Evolutionary conservation across 2,329 filamentous ascomycete species (phyloP).

Genomic region (Chaetoscypha palmicola): DNA sequence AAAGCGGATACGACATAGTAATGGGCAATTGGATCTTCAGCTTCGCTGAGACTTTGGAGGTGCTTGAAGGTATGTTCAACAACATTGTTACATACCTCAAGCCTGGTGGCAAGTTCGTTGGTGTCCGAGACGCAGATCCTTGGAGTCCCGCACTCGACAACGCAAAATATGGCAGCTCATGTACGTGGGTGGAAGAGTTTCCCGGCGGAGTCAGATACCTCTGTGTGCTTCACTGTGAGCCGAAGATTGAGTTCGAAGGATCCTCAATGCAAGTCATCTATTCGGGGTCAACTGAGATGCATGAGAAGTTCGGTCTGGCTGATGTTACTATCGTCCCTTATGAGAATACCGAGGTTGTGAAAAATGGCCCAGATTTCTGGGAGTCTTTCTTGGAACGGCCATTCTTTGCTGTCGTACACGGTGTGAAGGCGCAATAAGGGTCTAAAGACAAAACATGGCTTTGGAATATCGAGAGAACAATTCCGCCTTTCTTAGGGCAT

Average conservation of each 20-base stretch:
- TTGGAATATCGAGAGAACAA: no score
- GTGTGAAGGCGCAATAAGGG: not conserved
- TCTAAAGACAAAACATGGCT: not conserved
- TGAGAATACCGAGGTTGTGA: not conserved
- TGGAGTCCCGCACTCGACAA: not conserved
- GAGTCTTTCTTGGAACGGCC: not conserved
- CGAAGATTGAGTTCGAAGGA: not conserved
- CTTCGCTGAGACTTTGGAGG: not conserved
- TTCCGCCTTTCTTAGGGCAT: no score
- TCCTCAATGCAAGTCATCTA: not conserved
- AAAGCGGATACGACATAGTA: not conserved
- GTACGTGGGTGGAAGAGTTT: not conserved
- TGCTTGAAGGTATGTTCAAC: not conserved
- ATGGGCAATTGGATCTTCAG: conserved; percentile 2
- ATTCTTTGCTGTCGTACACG: not conserved
- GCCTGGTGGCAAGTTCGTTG: not conserved
- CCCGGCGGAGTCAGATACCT: not conserved
- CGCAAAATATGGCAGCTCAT: not conserved
- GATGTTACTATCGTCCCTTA: not conserved
- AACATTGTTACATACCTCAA: not conserved
- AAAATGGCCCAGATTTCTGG: not conserved
- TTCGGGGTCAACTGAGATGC: not conserved
- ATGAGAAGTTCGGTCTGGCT: not conserved
- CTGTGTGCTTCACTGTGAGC: not conserved
- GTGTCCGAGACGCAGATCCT: not conserved